Percentiles rank a stretch among this genome's conserved stretches.
These are phyloP conservation scores for Yamadazyma taylorii DNA, from an alignment of 1,139 yeast species.

Conservation along the genomic window DNA sequence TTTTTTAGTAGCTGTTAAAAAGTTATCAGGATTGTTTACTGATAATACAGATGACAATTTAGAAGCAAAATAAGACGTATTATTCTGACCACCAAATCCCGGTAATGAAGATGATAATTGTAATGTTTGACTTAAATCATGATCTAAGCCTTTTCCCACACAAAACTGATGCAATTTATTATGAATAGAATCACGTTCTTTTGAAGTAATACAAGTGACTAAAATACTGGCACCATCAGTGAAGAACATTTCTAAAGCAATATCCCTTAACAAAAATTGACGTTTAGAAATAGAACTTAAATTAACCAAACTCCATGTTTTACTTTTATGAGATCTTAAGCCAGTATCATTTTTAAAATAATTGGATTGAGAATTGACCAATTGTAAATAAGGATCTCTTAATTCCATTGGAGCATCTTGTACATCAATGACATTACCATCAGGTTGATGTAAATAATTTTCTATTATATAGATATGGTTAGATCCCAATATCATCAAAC, in stretches of 20 bases:
- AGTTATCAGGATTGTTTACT: slow-evolving; percentile 22
- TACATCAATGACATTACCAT: slow-evolving; percentile 67
- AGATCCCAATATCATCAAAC: slow-evolving; percentile 67
- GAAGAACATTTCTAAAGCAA: slow-evolving; percentile 75
- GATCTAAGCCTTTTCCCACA: slow-evolving; percentile 48
- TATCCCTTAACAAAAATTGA: slow-evolving; percentile 73
- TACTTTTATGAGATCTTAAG: slow-evolving; percentile 41
- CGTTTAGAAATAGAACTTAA: slow-evolving; percentile 67
- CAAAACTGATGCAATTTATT: slow-evolving; percentile 46
- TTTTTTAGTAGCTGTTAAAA: slow-evolving; percentile 57
- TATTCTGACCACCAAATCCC: slow-evolving; percentile 9
- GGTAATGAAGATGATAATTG: slow-evolving; percentile 40
- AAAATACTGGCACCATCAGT: slow-evolving; percentile 68
- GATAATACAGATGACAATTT: slow-evolving; percentile 40
- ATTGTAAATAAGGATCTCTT: slow-evolving; percentile 66
- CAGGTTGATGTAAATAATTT: slow-evolving; percentile 60
- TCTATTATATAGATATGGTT: slow-evolving; percentile 66
- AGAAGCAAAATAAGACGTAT: slow-evolving; percentile 25
- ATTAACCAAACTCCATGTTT: slow-evolving; percentile 56
- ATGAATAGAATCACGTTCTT: slow-evolving; percentile 57
- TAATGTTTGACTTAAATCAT: slow-evolving; percentile 53
- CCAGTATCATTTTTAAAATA: slow-evolving; percentile 19
- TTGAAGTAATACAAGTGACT: slow-evolving; percentile 53
- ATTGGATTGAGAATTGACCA: slow-evolving; percentile 46
- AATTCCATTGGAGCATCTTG: slow-evolving; percentile 58